Conservation (phyloP, 345 rosid species). For the Leavenworthia alabamica region DNA sequence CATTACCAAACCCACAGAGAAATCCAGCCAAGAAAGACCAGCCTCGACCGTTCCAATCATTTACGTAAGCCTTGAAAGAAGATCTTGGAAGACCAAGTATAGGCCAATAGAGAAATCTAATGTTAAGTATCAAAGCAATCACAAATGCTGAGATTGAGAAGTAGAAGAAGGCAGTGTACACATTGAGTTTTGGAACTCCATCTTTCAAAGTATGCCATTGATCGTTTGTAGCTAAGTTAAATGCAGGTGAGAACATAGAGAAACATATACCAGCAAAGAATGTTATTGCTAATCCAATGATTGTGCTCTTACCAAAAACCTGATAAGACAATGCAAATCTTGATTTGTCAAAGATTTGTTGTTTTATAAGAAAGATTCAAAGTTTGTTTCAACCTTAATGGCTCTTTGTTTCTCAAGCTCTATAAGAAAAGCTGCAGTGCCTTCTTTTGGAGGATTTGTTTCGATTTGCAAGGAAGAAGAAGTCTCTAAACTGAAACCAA, state of each 20-base stretch:
- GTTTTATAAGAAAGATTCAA: not conserved
- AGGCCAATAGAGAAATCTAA: constrained; percentile 59
- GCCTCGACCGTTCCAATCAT: constrained; percentile 73
- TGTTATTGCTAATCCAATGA: constrained; percentile 51
- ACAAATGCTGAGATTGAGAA: constrained; percentile 61
- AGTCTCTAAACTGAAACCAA: constrained; percentile 37
- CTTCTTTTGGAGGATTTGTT: constrained; percentile 26
- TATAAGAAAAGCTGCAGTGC: constrained; percentile 54
- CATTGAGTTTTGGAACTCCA: constrained; percentile 63
- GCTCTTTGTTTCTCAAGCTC: constrained; percentile 68
- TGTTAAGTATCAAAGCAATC: constrained; percentile 49
- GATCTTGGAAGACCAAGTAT: constrained; percentile 53
- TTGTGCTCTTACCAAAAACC: constrained; percentile 66
- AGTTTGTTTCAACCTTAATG: constrained; percentile 50
- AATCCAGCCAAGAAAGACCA: constrained; percentile 81
- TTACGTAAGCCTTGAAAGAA: constrained; percentile 54
- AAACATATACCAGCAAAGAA: constrained; percentile 73
- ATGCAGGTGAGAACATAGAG: constrained; percentile 84
- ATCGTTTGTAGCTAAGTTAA: constrained; percentile 83
- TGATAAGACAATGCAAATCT: constrained; percentile 25
- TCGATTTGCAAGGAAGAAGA: constrained; percentile 19
- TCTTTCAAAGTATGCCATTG: constrained; percentile 66
- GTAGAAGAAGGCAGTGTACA: constrained; percentile 73
- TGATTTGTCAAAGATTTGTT: not conserved
- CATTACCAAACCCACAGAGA: constrained; percentile 75